Evolutionary conservation across 169 alveolate species (phyloP).

Genomic region (Eimeria brunetti): DNA sequence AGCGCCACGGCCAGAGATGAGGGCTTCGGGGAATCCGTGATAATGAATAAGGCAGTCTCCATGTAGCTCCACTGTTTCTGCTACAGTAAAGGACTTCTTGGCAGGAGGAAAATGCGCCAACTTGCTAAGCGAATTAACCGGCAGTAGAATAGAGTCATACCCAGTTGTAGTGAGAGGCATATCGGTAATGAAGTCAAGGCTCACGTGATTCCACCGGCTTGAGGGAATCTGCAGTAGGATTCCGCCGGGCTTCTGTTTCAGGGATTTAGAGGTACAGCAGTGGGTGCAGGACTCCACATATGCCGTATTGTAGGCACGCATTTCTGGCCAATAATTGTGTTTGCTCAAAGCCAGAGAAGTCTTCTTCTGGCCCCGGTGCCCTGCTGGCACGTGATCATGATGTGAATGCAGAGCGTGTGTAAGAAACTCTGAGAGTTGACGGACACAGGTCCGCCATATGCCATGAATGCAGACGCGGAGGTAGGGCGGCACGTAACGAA

Average conservation of each 20-base stretch:
- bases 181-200: background rate
- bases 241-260: background rate
- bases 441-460: background rate
- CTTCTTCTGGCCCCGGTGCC: background rate
- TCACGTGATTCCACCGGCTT: background rate
- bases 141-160: background rate
- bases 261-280: background rate
- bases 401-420: background rate
- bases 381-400: background rate
- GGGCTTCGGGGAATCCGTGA: too few relatives aligned
- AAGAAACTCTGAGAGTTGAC: too few relatives aligned
- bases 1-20: too few relatives aligned
- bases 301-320: background rate
- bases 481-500: background rate
- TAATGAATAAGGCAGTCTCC: too few relatives aligned
- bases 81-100: background rate
- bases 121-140: constrained; percentile 2
- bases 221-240: background rate
- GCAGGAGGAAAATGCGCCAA: background rate
- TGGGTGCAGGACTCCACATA: background rate
- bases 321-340: background rate
- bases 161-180: background rate
- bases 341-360: background rate
- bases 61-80: too few relatives aligned
- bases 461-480: background rate